These are phyloP conservation scores for Serendipita sp. DNA, from an alignment of 768 basidiomycete species.

Conservation along the genomic window DNA sequence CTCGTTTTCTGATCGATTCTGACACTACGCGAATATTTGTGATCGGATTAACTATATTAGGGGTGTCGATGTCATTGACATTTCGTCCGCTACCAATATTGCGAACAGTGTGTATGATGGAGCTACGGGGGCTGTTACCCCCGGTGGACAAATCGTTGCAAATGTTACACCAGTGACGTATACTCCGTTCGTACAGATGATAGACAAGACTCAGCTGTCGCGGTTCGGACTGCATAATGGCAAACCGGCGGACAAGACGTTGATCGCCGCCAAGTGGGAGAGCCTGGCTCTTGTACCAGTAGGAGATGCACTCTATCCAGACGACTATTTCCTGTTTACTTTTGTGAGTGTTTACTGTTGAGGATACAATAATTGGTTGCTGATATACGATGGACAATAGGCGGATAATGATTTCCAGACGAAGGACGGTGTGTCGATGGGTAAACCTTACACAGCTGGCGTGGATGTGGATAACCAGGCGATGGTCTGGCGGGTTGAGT, in stretches of 20 bases:
- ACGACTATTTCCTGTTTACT: conserved; percentile 55
- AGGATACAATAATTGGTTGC: neutral
- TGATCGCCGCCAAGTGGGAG: conserved; percentile 57
- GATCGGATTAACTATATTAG: conserved; percentile 18
- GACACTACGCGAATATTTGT: too few relatives aligned
- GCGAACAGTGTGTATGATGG: conserved; percentile 37
- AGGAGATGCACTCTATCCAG: conserved; percentile 31
- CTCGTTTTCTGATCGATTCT: neutral
- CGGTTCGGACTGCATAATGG: conserved; percentile 51
- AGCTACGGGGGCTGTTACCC: conserved; percentile 34
- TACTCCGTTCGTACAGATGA: conserved; percentile 36
- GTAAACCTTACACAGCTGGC: conserved; percentile 35
- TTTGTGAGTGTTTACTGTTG: conserved; percentile 24
- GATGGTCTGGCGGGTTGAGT: conserved; percentile 42
- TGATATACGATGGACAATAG: conserved; percentile 14
- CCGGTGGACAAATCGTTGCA: conserved; percentile 29
- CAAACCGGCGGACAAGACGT: conserved; percentile 32
- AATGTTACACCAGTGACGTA: conserved; percentile 37
- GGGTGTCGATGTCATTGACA: conserved; percentile 42
- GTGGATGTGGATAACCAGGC: conserved; percentile 43
- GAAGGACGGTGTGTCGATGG: conserved; percentile 32
- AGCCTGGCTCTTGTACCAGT: conserved; percentile 42
- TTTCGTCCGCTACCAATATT: conserved; percentile 43
- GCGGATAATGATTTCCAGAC: conserved; percentile 51
- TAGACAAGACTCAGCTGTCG: conserved; percentile 36